Base-by-base conservation (phyloP, 495 filamentous ascomycete species). In the Cercophora sp. region DNA sequence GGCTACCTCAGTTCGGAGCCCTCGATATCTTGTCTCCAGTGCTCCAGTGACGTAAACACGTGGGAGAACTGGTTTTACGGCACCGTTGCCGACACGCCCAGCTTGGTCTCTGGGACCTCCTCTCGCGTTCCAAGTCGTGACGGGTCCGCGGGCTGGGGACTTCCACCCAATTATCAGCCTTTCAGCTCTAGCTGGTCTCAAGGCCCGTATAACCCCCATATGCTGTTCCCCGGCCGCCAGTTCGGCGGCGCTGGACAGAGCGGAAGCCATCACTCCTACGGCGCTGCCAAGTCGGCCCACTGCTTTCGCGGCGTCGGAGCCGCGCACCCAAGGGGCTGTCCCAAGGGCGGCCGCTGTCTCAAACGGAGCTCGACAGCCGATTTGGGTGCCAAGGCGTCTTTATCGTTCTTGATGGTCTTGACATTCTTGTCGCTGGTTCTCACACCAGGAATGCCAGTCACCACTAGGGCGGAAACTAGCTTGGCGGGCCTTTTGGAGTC, bases 1-100 rank as follows among this genome's bases (percentile, higher is more conserved):
- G 48, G 32, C 3, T 20, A 22, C 24, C 15, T 40, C 23, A 34
- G 10, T 16, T 5, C 3, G 0, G 19, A 37, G 23, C 11, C 23
- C 23, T 2, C 8, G 10, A 5, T 0, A 22, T 6, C 22, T 2
- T 47, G 35, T 27, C 5, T 27, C 19, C 20, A 13, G 8, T 43
- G 43, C 9, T n/a, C n/a, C n/a, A n/a, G n/a, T n/a, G 11, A 15
- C 1, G n/a, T n/a, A 23, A 1, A 29, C 5, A 34, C 4, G 2
- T 51, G 51, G 54, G 26, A 55, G n/a, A 20, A 8, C 15, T 58
- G 55, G 47, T 45, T 27, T 8, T 50, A 40, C 23, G 51, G 27
- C 8, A 22, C 13, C 2, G 18, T 48, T 31, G 39, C 19, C 37
- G 23, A 8, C n/a, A n/a, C 36, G 0, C 24, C 51, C 6, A 39